phyloP scores from a whole-genome alignment of 1,139 yeast species.

The Candida anutae region DNA sequence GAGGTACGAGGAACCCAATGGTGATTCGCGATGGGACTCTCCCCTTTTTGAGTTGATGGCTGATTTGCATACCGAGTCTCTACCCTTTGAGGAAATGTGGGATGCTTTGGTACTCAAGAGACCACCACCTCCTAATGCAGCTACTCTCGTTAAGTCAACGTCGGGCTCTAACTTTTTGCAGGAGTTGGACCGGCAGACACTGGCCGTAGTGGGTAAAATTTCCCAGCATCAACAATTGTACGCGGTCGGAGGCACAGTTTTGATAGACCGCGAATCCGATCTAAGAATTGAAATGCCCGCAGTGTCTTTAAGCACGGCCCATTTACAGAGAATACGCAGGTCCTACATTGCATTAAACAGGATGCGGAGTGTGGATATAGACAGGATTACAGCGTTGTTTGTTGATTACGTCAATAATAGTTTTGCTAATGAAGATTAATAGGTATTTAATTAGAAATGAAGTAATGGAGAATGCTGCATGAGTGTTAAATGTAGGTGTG shows the following conservation, averaged over 20 bases:
- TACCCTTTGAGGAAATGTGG: conserved; percentile 71
- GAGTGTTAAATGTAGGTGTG: not conserved
- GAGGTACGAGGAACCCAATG: conserved; percentile 92
- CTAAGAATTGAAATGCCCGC: conserved; percentile 57
- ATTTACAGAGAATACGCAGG: conserved; percentile 75
- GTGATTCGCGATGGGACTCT: conserved; percentile 85
- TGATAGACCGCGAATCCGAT: conserved; percentile 28
- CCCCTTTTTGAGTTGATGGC: conserved; percentile 72
- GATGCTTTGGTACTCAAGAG: conserved; percentile 54
- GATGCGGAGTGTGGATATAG: conserved; percentile 62
- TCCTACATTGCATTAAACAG: conserved; percentile 74
- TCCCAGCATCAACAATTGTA: conserved; percentile 54
- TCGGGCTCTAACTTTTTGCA: conserved; percentile 68
- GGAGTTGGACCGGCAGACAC: conserved; percentile 69
- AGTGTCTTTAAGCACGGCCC: conserved; percentile 59
- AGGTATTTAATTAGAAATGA: not conserved
- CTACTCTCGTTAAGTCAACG: conserved; percentile 68
- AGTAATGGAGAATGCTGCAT: not conserved
- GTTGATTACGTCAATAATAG: conserved; percentile 64
- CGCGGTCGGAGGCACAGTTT: conserved; percentile 44
- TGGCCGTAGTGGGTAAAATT: conserved; percentile 49
- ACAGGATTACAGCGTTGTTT: conserved; percentile 62
- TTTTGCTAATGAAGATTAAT: conserved; percentile 20
- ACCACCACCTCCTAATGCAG: conserved; percentile 69
- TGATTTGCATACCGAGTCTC: conserved; percentile 39